phyloP scores from a whole-genome alignment of 2,329 filamentous ascomycete species.

The Colletotrichum sublineola region DNA sequence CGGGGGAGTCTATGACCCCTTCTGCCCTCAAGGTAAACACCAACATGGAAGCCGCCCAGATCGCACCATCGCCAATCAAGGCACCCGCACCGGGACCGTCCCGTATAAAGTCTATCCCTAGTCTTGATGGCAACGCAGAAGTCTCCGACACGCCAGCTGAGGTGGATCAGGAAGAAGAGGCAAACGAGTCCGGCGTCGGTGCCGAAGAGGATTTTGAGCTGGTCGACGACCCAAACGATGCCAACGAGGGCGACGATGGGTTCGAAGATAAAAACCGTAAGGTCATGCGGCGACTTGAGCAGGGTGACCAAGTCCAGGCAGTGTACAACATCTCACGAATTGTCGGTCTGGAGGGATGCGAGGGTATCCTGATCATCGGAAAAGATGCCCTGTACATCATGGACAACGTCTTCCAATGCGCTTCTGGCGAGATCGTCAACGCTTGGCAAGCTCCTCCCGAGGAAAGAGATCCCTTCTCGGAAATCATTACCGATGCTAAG shows the following conservation, averaged over 20 bases:
- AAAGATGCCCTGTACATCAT: constrained; percentile 94
- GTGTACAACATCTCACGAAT: constrained; percentile 97
- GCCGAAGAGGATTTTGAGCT: constrained; percentile 96
- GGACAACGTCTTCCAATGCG: constrained; percentile 95
- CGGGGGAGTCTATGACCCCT: constrained; percentile 36
- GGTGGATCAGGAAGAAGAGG: constrained; percentile 47
- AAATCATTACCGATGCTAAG: constrained; percentile 85
- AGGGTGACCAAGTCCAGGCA: constrained; percentile 90
- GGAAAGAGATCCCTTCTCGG: constrained; percentile 94
- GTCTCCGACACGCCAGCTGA: constrained; percentile 43
- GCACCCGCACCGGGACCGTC: constrained; percentile 45
- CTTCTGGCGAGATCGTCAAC: constrained; percentile 96
- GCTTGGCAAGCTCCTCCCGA: constrained; percentile 93
- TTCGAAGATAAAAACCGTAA: constrained; percentile 99
- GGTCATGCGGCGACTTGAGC: constrained; percentile 93
- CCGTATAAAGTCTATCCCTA: constrained; percentile 43
- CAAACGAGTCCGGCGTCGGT: constrained; percentile 50
- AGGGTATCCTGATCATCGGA: constrained; percentile 92
- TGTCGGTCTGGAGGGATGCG: constrained; percentile 91
- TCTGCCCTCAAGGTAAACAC: constrained; percentile 44
- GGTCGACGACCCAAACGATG: constrained; percentile 91
- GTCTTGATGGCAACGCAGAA: constrained; percentile 36
- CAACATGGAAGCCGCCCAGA: constrained; percentile 29
- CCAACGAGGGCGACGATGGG: constrained; percentile 78
- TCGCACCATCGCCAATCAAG: constrained; percentile 43